Evolutionary conservation across 768 basidiomycete genomes (phyloP).

Genomic region (Rhizopogon rudus): DNA sequence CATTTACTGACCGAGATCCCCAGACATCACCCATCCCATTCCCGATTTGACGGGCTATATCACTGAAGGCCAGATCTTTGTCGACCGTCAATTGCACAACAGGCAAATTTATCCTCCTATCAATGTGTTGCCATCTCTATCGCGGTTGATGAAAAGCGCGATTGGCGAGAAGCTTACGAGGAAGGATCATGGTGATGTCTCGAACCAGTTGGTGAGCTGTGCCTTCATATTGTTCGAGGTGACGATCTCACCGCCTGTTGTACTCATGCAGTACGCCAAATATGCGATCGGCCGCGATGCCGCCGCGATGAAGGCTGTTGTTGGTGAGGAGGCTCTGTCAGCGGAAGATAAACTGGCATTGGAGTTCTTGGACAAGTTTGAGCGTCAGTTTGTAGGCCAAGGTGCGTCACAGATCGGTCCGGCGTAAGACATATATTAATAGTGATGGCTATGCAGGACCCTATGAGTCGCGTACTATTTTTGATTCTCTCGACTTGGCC

Average conservation of each 20-base stretch:
- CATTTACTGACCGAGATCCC: conserved; percentile 18
- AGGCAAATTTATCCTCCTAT: conserved; percentile 98
- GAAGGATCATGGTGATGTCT: conserved; percentile 98
- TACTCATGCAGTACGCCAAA: conserved; percentile 76
- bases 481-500: conserved; percentile 94
- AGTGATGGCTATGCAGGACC: conserved; percentile 49
- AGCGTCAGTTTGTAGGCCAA: conserved; percentile 96
- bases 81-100: conserved; percentile 97
- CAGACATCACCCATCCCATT: conserved; percentile 99
- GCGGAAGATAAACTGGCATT: conserved; percentile 94
- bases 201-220: conserved; percentile 86
- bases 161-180: conserved; percentile 97
- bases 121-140: conserved; percentile 97
- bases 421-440: neutral
- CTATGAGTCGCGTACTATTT: conserved; percentile 94
- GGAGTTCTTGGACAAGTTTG: conserved; percentile 97
- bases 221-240: conserved; percentile 16
- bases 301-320: conserved; percentile 98
- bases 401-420: conserved; percentile 42
- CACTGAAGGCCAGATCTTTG: conserved; percentile 98
- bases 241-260: conserved; percentile 5
- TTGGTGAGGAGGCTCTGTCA: conserved; percentile 96
- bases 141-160: conserved; percentile 99
- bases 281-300: conserved; percentile 98
- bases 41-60: conserved; percentile 99